These are phyloP conservation scores for Intubia oerlemansii DNA, from an alignment of 2,329 filamentous ascomycete genomes.

Conservation along the genomic window DNA sequence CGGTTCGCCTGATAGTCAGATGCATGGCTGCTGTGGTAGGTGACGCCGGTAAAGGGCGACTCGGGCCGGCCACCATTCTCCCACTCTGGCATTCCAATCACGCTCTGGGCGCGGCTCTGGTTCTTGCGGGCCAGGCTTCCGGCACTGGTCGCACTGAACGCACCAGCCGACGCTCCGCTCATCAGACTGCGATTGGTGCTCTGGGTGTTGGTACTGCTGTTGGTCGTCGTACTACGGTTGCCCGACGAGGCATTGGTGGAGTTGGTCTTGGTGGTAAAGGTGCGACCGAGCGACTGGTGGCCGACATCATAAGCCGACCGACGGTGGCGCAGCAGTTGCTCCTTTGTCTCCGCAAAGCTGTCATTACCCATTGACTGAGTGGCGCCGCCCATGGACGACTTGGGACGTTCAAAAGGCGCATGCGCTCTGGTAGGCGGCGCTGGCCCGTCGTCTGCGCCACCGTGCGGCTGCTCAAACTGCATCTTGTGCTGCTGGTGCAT, in stretches of 20 bases:
- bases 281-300: slow-evolving; percentile 48
- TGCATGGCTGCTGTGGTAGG: slow-evolving; percentile 77
- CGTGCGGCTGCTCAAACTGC: neutral
- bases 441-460: slow-evolving; percentile 22
- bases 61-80: slow-evolving; percentile 31
- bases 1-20: slow-evolving; percentile 20
- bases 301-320: slow-evolving; percentile 66
- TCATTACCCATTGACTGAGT: slow-evolving; percentile 12
- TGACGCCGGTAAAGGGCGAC: slow-evolving; percentile 54
- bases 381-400: slow-evolving; percentile 31
- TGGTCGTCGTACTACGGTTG: slow-evolving; percentile 44
- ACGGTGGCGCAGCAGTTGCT: slow-evolving; percentile 32
- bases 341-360: too few species aligned
- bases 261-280: slow-evolving; percentile 74
- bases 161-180: slow-evolving; percentile 81
- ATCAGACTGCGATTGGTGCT: slow-evolving; percentile 72
- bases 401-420: slow-evolving; percentile 26
- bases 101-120: slow-evolving; percentile 34
- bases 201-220: slow-evolving; percentile 46
- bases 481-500: slow-evolving; percentile 38
- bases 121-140: slow-evolving; percentile 75
- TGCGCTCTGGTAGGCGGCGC: slow-evolving; percentile 32
- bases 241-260: slow-evolving; percentile 58
- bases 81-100: slow-evolving; percentile 36
- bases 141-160: slow-evolving; percentile 84